A percentile compares a stretch with the other conserved stretches of the same genome.
These are phyloP conservation scores for Gossypium ekmanianum DNA, from an alignment of 345 rosid genomes.

Conservation along the genomic window DNA sequence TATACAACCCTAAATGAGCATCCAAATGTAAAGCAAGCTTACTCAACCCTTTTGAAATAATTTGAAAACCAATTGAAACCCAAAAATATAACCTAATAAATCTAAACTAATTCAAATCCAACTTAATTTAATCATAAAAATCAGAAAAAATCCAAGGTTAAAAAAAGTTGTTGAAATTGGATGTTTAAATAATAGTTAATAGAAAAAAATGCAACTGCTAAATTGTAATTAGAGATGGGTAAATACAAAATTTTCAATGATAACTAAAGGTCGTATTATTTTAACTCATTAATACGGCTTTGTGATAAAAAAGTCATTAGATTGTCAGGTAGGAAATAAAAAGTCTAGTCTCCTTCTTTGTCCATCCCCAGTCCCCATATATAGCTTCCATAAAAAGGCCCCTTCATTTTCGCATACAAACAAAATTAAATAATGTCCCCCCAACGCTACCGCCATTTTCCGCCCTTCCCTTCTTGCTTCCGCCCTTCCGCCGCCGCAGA, in stretches of 20 bases:
- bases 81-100: too few relatives aligned
- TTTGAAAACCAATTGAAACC: too few relatives aligned
- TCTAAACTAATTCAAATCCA: too few relatives aligned
- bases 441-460: slow-evolving; percentile 21
- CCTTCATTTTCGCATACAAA: neutral
- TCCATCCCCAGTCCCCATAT: neutral
- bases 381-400: slow-evolving; percentile 15
- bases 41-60: too few relatives aligned
- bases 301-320: neutral
- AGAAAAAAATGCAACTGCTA: too few relatives aligned
- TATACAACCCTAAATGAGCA: neutral
- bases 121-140: too few relatives aligned
- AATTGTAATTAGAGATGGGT: too few relatives aligned
- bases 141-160: too few relatives aligned
- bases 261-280: neutral
- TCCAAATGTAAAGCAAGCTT: neutral
- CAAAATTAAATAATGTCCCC: slow-evolving; percentile 43
- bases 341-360: slow-evolving; percentile 12
- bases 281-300: neutral
- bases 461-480: slow-evolving; percentile 44
- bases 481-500: slow-evolving; percentile 27
- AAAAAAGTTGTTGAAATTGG: too few relatives aligned
- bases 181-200: too few relatives aligned
- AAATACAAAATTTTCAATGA: neutral
- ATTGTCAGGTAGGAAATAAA: neutral